Conservation (phyloP, 2,329 filamentous ascomycete species). For the Parafenestella ontariensis region DNA sequence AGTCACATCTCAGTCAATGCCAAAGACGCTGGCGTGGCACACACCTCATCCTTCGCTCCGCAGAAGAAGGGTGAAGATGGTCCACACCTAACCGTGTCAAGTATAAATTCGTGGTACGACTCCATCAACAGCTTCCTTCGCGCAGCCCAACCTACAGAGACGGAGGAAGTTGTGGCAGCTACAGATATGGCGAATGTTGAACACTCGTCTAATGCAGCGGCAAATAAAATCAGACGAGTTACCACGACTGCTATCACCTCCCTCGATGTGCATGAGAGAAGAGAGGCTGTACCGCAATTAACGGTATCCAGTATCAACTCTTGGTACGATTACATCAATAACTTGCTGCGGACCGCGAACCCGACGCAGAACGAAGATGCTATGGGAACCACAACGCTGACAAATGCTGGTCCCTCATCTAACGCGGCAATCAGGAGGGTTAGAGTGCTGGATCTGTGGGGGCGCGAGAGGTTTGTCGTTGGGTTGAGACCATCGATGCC, state of each 20-base stretch:
- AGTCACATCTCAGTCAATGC: background rate
- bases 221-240: background rate
- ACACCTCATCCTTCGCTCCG: background rate
- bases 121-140: background rate
- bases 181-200: background rate
- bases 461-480: background rate
- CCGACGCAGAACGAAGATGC: background rate
- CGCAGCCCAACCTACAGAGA: background rate
- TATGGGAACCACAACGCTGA: background rate
- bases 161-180: background rate
- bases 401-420: background rate
- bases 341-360: background rate
- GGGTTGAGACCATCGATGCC: background rate
- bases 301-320: conserved; percentile 2
- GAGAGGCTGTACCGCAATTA: background rate
- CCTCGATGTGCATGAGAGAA: background rate
- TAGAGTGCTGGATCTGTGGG: background rate
- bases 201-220: background rate
- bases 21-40: background rate
- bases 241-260: too few species aligned
- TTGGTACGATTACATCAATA: conserved; percentile 2
- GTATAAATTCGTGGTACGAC: conserved; percentile 3
- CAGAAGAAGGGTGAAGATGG: background rate
- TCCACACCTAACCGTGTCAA: background rate
- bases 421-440: background rate